Conservation (phyloP, 345 rosid genomes). For the Zanthoxylum bungeanum region DNA sequence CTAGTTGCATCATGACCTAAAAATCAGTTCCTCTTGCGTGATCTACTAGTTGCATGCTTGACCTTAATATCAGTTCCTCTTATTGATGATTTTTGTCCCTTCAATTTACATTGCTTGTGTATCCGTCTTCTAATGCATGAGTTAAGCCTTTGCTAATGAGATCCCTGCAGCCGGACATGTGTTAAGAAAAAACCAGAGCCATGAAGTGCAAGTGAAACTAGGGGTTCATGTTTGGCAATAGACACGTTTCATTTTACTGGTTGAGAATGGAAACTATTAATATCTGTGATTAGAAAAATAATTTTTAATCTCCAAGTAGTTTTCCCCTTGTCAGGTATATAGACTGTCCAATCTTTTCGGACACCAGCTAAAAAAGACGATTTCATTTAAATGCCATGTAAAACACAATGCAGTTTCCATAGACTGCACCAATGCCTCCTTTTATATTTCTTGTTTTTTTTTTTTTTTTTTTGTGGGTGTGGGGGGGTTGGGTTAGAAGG, state of each 20-base stretch:
- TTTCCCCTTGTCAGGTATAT: neutral
- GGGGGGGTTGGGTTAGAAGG: neutral
- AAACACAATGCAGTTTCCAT: slow-evolving; percentile 2
- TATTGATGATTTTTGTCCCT: too few relatives aligned
- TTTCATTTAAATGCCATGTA: neutral
- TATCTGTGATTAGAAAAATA: neutral
- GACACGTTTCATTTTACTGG: neutral
- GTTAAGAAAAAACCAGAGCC: neutral
- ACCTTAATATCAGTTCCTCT: neutral
- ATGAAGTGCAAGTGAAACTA: neutral
- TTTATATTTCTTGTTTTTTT: neutral
- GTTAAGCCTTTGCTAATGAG: neutral
- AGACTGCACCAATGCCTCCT: neutral
- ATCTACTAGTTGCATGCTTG: neutral
- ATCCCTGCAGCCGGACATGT: neutral
- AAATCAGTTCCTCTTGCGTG: too few relatives aligned
- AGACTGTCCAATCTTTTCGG: neutral
- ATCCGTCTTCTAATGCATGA: neutral
- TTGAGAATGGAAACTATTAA: neutral
- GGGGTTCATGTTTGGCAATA: neutral
- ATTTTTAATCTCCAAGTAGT: neutral
- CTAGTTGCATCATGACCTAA: too few relatives aligned
- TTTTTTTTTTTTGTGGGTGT: too few relatives aligned
- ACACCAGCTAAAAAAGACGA: neutral
- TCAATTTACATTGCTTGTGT: neutral